These are phyloP conservation scores for Aspergillus pseudotamarii DNA, from an alignment of 2,329 filamentous ascomycete genomes.

Conservation along the genomic window DNA sequence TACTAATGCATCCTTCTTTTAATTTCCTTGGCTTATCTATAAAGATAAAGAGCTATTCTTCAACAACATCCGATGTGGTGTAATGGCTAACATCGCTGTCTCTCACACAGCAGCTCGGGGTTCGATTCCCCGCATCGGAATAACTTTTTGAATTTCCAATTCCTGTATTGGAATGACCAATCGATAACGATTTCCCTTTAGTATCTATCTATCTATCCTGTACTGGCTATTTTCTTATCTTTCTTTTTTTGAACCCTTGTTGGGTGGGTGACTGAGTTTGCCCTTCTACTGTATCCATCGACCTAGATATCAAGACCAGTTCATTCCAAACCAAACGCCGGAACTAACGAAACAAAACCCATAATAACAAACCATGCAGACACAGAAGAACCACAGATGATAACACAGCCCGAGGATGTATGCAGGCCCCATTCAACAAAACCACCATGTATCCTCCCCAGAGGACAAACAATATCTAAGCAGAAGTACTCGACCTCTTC, in stretches of 20 bases:
- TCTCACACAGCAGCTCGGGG: slow-evolving; percentile 31
- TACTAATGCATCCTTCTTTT: no score
- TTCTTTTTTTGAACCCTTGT: neutral
- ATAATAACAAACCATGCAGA: neutral
- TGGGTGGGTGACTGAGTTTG: neutral
- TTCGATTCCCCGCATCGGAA: slow-evolving; percentile 30
- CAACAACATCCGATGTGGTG: slow-evolving; percentile 25
- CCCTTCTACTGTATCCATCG: neutral
- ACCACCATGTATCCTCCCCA: neutral
- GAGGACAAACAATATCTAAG: neutral
- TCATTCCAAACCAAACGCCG: neutral
- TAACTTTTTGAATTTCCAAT: neutral
- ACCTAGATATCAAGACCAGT: neutral
- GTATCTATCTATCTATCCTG: no score
- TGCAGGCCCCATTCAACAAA: neutral
- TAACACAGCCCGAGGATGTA: neutral
- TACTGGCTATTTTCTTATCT: neutral
- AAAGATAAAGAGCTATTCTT: rapidly evolving
- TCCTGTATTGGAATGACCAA: neutral
- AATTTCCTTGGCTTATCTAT: no score
- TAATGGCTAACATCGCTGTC: slow-evolving; percentile 31
- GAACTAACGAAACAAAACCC: neutral
- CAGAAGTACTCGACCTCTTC: slow-evolving; percentile 37
- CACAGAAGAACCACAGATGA: neutral
- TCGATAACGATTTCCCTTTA: neutral